Evolutionary conservation across 805 yeast species (phyloP).

Genomic region (Kodamaea neixiangensis): DNA sequence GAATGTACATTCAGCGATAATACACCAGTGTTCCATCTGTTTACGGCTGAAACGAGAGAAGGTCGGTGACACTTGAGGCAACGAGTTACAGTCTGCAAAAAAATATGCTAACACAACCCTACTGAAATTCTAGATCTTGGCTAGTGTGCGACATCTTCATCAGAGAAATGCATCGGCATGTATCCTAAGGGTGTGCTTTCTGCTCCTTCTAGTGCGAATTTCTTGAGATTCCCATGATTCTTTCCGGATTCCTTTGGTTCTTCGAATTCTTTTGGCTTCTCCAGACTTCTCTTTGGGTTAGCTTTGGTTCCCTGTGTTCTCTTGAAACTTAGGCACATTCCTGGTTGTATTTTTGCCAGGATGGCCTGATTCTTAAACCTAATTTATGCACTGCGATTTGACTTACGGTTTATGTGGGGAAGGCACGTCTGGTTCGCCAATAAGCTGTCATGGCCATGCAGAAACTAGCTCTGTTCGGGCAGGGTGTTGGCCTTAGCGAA

Average conservation of each 20-base stretch:
- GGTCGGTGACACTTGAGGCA: not conserved
- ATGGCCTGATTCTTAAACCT: constrained; percentile 1
- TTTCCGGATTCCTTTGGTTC: not conserved
- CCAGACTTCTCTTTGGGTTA: not conserved
- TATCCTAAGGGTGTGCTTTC: not conserved
- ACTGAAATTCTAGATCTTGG: not conserved
- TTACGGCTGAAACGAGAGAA: constrained; percentile 1
- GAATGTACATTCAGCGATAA: not conserved
- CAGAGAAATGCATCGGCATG: not conserved
- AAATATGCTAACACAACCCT: not conserved
- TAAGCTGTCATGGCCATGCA: not conserved
- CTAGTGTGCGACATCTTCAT: not conserved
- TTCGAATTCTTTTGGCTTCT: not conserved
- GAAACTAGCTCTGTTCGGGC: not conserved
- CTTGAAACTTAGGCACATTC: not conserved
- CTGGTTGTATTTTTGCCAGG: not conserved
- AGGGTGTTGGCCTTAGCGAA: not conserved
- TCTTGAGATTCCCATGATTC: not conserved
- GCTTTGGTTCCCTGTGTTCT: not conserved
- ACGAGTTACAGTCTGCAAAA: not conserved
- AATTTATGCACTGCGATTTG: not conserved
- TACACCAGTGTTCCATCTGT: not conserved
- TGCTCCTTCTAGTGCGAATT: not conserved
- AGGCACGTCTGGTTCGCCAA: not conserved
- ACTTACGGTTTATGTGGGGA: not conserved